Evolutionary conservation across 2,329 filamentous ascomycete genomes (phyloP), one percentile per base, ranked within the genome.

Genomic region (Capronia americana): DNA sequence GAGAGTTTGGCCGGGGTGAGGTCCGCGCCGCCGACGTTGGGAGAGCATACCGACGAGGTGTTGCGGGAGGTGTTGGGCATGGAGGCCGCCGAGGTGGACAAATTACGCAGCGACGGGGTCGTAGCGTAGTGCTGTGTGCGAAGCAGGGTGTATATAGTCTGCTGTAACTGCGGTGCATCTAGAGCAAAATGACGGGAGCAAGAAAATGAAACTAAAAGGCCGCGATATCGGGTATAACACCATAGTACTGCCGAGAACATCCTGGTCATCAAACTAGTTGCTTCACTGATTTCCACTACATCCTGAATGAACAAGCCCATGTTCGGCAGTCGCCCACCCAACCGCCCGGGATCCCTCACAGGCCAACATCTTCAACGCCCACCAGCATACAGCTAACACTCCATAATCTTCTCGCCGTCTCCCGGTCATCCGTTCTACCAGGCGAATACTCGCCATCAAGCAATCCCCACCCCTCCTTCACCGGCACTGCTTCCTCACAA

Each of bases 21-120:
- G 38, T 90, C 84, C 3, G 86, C 91, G 28, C 95, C 95, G 20
- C 95, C 95, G 0, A 91, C 90, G 7, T 80, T 99, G 38, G 95
- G 93, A 0, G 88, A 97, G 79, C 92, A 97, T 78, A 97, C 93
- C 0, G 84, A 92, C 71, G 91, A 95, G 77, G 84, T 97, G 4
- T 78, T 97, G 65, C 76, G 78, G 23, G 84, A 86, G 26, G 75
- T 92, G 24, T 78, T 95, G 20, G 87, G 88, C 0, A 81, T 92
- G 71, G 82, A 79, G 17, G 79, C 83, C 55, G 78, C 77, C 0
- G 84, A 90, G 57, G 90, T 97, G 62, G 76, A 82, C 48, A 79
- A 77, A 10, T 77, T 96, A 70, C 91, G 84, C 73, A 79, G 82
- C 34, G 85, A 87, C 57, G 92, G 92, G 0, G 87, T 92, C 1